Conservation (phyloP, 176 grass and related monocot genomes). For the Zea luxurians region DNA sequence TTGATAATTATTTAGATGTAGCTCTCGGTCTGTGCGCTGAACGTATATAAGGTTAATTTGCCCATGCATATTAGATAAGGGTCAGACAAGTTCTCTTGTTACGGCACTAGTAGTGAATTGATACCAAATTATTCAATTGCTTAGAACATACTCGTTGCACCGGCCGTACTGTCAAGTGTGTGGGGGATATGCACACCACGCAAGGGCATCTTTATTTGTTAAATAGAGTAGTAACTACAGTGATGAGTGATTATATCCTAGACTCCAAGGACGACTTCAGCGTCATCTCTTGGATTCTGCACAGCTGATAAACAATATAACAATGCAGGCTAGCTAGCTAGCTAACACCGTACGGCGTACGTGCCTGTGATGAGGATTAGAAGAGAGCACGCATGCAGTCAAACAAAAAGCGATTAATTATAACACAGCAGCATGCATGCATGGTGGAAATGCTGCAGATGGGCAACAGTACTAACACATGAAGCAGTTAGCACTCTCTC, state of each 20-base stretch:
- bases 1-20: too few species aligned
- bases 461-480: neutral
- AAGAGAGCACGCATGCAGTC: neutral
- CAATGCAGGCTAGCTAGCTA: neutral
- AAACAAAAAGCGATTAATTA: neutral
- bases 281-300: constrained; percentile 24
- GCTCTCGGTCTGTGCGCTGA: too few species aligned
- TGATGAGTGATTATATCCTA: neutral
- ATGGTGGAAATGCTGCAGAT: neutral
- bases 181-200: constrained; percentile 16
- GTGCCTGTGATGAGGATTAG: neutral
- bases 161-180: constrained; percentile 12
- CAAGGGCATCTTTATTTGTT: constrained; percentile 24
- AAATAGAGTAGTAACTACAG: neutral
- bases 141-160: constrained; percentile 14
- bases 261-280: neutral
- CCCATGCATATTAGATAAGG: neutral
- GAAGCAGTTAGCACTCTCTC: neutral
- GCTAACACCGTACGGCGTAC: neutral
- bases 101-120: neutral
- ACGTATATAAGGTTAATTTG: neutral
- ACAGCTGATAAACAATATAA: neutral
- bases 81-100: neutral
- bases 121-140: constrained; percentile 6
- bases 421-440: neutral